These are phyloP conservation scores for Penicillium sp. DNA, from an alignment of 2,329 filamentous ascomycete species.

Conservation along the genomic window DNA sequence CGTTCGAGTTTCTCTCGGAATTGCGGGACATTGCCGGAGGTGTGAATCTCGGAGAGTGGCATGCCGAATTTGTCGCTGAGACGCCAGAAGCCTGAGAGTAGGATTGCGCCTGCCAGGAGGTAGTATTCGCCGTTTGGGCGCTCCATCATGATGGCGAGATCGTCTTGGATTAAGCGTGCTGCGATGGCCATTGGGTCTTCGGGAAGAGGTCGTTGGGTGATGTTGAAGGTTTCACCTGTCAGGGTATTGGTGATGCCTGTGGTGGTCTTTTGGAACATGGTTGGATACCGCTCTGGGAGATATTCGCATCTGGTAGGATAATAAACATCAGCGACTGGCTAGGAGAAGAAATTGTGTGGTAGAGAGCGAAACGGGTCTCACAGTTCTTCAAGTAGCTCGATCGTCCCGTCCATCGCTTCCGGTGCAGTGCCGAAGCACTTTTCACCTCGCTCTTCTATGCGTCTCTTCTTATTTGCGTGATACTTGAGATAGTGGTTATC, in stretches of 20 bases:
- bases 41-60: conserved; percentile 73
- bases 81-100: conserved; percentile 78
- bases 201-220: conserved; percentile 54
- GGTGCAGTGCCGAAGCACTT: conserved; percentile 66
- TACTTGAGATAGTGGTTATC: conserved; percentile 71
- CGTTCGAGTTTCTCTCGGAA: conserved; percentile 66
- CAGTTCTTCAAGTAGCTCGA: conserved; percentile 72
- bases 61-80: conserved; percentile 76
- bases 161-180: conserved; percentile 70
- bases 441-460: conserved; percentile 59
- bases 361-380: conserved; percentile 17
- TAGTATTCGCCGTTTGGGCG: conserved; percentile 71
- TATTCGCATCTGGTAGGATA: conserved; percentile 46
- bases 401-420: conserved; percentile 63
- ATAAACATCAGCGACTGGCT: not conserved
- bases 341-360: not conserved
- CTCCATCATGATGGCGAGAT: conserved; percentile 79
- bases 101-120: conserved; percentile 67
- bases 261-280: conserved; percentile 57
- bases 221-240: conserved; percentile 67
- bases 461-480: conserved; percentile 63
- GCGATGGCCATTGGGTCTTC: conserved; percentile 76
- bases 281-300: conserved; percentile 68
- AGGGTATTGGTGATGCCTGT: conserved; percentile 64
- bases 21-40: conserved; percentile 66